A percentile compares a stretch with the other conserved stretches of the same genome.
Conservation (phyloP, 306 rosid genomes). For the Trifolium dubium region DNA sequence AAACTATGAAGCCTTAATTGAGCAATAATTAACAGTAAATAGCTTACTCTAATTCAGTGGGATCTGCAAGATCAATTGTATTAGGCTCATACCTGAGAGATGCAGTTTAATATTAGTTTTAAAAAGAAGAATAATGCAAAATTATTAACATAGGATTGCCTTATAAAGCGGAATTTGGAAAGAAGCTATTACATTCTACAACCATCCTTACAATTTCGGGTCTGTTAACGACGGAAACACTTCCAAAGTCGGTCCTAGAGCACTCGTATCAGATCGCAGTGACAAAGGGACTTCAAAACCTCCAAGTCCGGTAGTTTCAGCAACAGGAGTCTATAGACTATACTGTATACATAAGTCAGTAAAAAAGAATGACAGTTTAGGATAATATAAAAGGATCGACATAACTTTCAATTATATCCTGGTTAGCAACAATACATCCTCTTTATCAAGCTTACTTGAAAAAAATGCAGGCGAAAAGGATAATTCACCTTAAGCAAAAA, state of each 20-base stretch:
- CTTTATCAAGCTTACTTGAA: slow-evolving; percentile 16
- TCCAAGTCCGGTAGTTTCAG: slow-evolving; percentile 98
- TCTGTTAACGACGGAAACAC: slow-evolving; percentile 91
- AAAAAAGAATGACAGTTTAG: too few species aligned
- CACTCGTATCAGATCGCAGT: slow-evolving; percentile 95
- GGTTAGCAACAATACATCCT: slow-evolving; percentile 21
- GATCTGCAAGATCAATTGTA: slow-evolving; percentile 92
- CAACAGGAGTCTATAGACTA: too few species aligned
- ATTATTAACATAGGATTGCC: slow-evolving; percentile 6
- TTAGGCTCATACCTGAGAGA: slow-evolving; percentile 91
- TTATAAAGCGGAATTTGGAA: slow-evolving; percentile 5
- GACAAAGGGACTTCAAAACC: slow-evolving; percentile 97
- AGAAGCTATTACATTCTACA: slow-evolving; percentile 17
- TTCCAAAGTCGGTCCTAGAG: slow-evolving; percentile 89
- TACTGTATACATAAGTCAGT: too few species aligned
- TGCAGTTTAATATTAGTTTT: slow-evolving; percentile 31
- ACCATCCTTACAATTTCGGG: slow-evolving; percentile 71
- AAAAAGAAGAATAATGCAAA: slow-evolving; percentile 11
- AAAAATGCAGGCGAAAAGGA: slow-evolving; percentile 32
- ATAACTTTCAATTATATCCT: slow-evolving; percentile 25
- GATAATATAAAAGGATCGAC: slow-evolving; percentile 21
- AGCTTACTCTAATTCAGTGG: slow-evolving; percentile 85
- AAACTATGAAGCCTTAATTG: slow-evolving; percentile 17
- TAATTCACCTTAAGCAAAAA: slow-evolving; percentile 89
- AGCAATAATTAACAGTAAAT: slow-evolving; percentile 26